A percentile compares a stretch with the other conserved stretches of the same genome.
phyloP scores from a whole-genome alignment of 139 green algal species.

The Nannochloris sp. region DNA sequence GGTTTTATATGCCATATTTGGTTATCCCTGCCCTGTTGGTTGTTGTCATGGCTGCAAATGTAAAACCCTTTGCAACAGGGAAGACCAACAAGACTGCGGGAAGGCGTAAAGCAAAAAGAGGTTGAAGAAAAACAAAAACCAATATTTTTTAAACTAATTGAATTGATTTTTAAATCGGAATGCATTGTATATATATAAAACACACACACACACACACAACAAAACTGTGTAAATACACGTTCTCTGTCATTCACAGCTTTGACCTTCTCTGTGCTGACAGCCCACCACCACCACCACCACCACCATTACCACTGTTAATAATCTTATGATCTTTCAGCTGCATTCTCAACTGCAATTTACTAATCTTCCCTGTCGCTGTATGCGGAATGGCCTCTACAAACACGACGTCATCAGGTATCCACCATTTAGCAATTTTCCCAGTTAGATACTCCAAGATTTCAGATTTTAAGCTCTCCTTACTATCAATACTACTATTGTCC shows the following conservation, averaged over 20 bases:
- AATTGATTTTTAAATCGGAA: no score
- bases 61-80: not conserved
- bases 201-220: not conserved
- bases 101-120: not conserved
- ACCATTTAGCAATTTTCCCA: constrained; percentile 45
- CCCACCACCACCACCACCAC: no score
- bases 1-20: not conserved
- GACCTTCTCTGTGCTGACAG: no score
- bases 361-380: constrained; percentile 61
- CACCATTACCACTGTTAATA: no score
- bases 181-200: no score
- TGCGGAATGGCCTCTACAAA: constrained; percentile 68
- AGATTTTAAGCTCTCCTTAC: constrained; percentile 15
- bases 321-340: no score
- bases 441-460: constrained; percentile 32
- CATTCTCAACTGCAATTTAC: not conserved
- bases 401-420: constrained; percentile 59
- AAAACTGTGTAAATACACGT: no score
- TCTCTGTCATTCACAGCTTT: no score
- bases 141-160: no score
- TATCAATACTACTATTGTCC: not conserved
- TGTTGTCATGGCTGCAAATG: not conserved
- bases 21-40: not conserved
- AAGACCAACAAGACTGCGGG: not conserved
- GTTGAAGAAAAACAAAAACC: not conserved